Evolutionary conservation across 441 rosid species (phyloP).

Genomic region (Hura crepitans): DNA sequence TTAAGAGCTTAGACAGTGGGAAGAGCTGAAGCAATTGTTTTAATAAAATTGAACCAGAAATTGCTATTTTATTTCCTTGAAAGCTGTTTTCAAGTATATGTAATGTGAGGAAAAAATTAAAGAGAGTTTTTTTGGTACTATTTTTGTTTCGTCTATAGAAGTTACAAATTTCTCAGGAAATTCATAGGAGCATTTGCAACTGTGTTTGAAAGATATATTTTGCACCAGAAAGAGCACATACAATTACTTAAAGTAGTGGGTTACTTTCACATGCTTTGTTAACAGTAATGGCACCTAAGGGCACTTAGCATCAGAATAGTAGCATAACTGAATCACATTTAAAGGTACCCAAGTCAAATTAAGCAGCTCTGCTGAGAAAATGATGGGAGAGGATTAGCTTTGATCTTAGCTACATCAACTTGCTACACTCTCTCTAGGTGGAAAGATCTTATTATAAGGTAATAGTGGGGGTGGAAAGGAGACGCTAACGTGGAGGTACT

Average conservation of each 20-base stretch:
- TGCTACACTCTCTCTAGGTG: slow-evolving; percentile 8
- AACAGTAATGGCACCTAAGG: slow-evolving; percentile 20
- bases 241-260: slow-evolving; percentile 11
- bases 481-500: slow-evolving; percentile 30
- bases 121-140: neutral
- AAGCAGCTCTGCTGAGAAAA: slow-evolving; percentile 4
- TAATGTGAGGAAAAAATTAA: neutral
- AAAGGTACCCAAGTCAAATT: slow-evolving; percentile 19
- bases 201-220: neutral
- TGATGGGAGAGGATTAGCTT: slow-evolving; percentile 9
- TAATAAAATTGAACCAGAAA: neutral
- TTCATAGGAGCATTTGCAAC: neutral
- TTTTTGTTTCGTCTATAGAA: neutral
- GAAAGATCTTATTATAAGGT: slow-evolving; percentile 13
- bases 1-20: slow-evolving; percentile 11
- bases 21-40: neutral
- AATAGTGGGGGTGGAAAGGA: slow-evolving; percentile 23
- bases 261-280: slow-evolving; percentile 13
- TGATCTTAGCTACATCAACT: neutral
- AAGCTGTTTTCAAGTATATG: neutral
- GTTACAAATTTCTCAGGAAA: neutral
- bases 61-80: neutral
- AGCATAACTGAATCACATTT: neutral
- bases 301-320: slow-evolving; percentile 1
- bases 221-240: neutral